These are phyloP conservation scores for Leishmania guyanensis DNA, from an alignment of 208 protist species.

Conservation along the genomic window DNA sequence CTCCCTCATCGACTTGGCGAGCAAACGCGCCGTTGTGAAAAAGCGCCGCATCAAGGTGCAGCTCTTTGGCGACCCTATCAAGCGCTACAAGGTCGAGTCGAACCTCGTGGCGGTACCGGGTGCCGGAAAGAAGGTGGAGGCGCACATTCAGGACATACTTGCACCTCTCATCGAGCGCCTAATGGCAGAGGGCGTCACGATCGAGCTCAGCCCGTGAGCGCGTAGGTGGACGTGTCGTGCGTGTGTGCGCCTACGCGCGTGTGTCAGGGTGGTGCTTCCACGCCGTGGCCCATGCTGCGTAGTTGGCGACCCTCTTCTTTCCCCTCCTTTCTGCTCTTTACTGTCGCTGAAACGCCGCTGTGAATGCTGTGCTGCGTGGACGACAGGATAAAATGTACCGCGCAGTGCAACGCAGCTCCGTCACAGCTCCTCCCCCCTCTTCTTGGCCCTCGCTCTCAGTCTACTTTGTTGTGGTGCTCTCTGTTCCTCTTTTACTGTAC, in stretches of 20 bases:
- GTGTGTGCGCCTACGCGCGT: background rate
- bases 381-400: too few species aligned
- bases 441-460: background rate
- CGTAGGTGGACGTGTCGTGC: background rate
- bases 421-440: background rate
- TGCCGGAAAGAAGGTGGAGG: constrained; percentile 78
- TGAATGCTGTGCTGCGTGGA: background rate
- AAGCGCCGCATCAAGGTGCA: constrained; percentile 71
- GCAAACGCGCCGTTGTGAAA: constrained; percentile 49
- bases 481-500: background rate
- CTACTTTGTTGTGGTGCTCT: background rate
- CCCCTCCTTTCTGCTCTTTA: background rate
- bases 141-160: constrained; percentile 72
- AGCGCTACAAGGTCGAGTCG: constrained; percentile 72
- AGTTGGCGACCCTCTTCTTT: background rate
- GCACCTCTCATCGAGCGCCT: constrained; percentile 79
- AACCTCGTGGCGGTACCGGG: constrained; percentile 82
- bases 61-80: constrained; percentile 87
- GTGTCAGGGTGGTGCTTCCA: background rate
- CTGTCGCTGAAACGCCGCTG: background rate
- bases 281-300: background rate
- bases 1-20: constrained; percentile 59
- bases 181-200: constrained; percentile 80
- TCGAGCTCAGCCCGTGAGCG: constrained; percentile 23
- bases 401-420: background rate